Percentiles rank a stretch among this genome's conserved stretches.
Evolutionary conservation across 192 early-diverging fungal genomes (phyloP).

Genomic region (Kickxella alabastrina): DNA sequence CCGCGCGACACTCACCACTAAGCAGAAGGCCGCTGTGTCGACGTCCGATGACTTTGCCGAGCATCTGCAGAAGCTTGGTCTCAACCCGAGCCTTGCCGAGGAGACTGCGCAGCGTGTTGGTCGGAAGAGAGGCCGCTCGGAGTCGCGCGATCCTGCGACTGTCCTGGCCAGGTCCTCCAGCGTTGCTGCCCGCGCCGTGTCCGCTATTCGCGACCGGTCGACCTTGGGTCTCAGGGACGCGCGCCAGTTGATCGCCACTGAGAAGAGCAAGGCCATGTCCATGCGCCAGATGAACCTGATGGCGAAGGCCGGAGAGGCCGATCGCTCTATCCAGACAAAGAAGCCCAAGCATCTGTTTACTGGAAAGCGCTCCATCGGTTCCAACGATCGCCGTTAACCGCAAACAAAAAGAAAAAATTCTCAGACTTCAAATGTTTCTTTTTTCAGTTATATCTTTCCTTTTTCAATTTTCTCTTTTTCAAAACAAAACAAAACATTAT

Average conservation of each 20-base stretch:
- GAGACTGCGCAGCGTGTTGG: conserved; percentile 59
- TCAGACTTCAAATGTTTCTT: conserved; percentile 9
- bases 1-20: conserved; percentile 60
- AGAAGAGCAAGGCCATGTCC: conserved; percentile 70
- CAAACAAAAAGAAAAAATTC: neutral
- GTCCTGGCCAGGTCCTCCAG: conserved; percentile 60
- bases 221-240: conserved; percentile 71
- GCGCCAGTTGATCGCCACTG: conserved; percentile 53
- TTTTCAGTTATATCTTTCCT: conserved; percentile 1
- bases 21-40: conserved; percentile 31
- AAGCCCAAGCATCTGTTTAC: conserved; percentile 98
- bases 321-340: conserved; percentile 85
- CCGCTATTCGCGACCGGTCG: conserved; percentile 60
- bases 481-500: too few species aligned
- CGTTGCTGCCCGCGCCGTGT: conserved; percentile 58
- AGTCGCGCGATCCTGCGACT: conserved; percentile 61
- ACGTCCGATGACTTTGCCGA: conserved; percentile 61
- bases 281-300: conserved; percentile 72
- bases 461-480: neutral
- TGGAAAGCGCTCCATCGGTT: conserved; percentile 81
- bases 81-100: conserved; percentile 58
- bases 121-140: conserved; percentile 74
- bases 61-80: conserved; percentile 68
- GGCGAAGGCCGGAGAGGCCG: conserved; percentile 88
- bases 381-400: conserved; percentile 74